Base-by-base conservation (phyloP, 2,329 filamentous ascomycete species). In the Fusarium pilosicola region DNA sequence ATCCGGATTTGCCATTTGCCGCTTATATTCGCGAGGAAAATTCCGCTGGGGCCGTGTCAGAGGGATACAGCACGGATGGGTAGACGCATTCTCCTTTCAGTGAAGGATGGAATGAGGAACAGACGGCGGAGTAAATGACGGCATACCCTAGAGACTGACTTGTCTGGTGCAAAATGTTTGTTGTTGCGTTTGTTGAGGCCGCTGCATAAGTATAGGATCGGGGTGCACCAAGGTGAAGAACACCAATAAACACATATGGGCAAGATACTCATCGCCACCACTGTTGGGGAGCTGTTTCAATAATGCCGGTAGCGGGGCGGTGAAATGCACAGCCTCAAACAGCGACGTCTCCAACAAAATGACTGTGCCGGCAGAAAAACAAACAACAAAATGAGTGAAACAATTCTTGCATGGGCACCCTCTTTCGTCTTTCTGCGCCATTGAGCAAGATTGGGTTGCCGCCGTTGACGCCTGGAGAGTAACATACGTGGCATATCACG, bases 31-130 rank as follows among this genome's bases (percentile, higher is more conserved):
- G 65, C 71, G 13, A 62, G 75, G 3, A 62, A 67, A 6, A 24
- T 79, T 13, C 24, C 59, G 59, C n/a, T 80, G 14, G 74, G 69
- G 36, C 51, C 65, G 13, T 81, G 80, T 59, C 68, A 80, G 20
- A 74, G 79, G 15, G 54, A 65, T 6, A 81, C 56, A 62, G 65
- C 6, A 22, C 30, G 6, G 68, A 72, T 13, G 78, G 78, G 3
- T 80, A 79, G n/a, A 73, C 58, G 10, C 75, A 80, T 44, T 80
- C 78, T 48, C 55, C 70, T 14, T 79, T 76, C 51, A 60, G 65
- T 20, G 22, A 55, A 18, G 32, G 24, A 12, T 70, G 48, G 67
- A 22, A 24, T 14, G 38, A 28, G 1, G 28, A 11, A 17, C 34
- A 49, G 36, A 28, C 6, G 13, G 3, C 22, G 18, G n/a, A 45